Base-by-base conservation (phyloP, 129 eudicot genomes). In the Lactuca saligna region DNA sequence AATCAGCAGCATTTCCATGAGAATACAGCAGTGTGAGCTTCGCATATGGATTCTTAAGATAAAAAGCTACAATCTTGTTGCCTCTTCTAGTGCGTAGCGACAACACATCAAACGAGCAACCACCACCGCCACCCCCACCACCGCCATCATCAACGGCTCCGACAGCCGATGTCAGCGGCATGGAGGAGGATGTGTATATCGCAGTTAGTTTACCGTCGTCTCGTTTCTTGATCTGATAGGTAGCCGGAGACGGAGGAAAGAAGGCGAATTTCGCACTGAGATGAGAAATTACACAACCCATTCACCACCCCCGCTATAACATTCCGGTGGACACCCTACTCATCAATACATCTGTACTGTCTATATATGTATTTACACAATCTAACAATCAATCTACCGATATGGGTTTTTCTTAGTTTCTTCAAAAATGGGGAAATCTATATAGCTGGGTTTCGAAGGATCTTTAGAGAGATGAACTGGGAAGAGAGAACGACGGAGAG, bases 1-100 rank as follows among this genome's bases (percentile, higher is more conserved):
- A 84, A 88, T 91, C 97, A 86, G 96, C 96, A 69, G 97, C 97
- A 70, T 91, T 91, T 44, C 97, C 97, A 83, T 91, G 97, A 20
- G 97, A 91, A 68, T 91, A 91, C 25, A 91, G 77, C 50, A 91
- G 13, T 46, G 97, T 91, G 39, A 91, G 94, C 55, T 81, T 82
- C 29, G 97, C 97, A 78, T 71, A 83, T 3, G 96, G 97, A 66
- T 91, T 91, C 55, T 79, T 85, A 48, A 91, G 51, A 62, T 85
- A 91, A 77, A 91, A 91, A 60, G 96, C 97, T 54, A 88, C 93
- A 81, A 91, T 88, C 81, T 91, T 85, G 88, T 85, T 88, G 6
- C 97, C 96, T 75, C 88, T 91, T 73, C 79, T 85, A 9, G 97
- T 91, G n/a, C 72, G 54, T 29, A 91, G 44, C 6, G 83, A 77